Base-by-base conservation (phyloP, 768 basidiomycete genomes). In the Russula lepida region DNA sequence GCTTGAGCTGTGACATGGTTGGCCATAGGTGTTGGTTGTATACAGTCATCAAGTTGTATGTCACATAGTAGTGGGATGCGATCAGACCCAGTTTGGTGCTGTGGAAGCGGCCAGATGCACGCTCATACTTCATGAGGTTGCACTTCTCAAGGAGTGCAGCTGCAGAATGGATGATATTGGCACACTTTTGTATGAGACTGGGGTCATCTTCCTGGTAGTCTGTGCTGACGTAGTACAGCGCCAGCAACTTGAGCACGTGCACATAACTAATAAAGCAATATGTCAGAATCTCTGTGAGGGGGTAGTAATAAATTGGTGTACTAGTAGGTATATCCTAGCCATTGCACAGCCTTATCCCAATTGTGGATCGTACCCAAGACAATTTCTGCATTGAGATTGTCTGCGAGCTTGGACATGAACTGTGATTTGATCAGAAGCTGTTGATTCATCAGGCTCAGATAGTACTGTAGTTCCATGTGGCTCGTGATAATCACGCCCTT, bases 401-500 rank as follows among this genome's bases (percentile, higher is more conserved):
- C 97, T 28, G 92, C 90, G 65, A 99, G 77, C 71, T 89, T 93
- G 37, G 84, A 78, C 30, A 99, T 91, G 64, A 95, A 92, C 74
- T 98, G 97, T 17, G 84, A 86, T 75, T 99, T 95, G 70, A 99
- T 99, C 0, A 95, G 97, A 15, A 99, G 80, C 71, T 98, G 97
- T 74, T 97, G 94, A 69, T 98, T 98, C 78, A 97, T 76, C 74
- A 98, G 77, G 68, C 88, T 91, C 27, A 98, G 79, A 70, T 98
- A 99, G 72, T 98, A 99, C 73, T 98, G 97, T 44, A 99, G 79
- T 72, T 99, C 97, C 2, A 88, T 83, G 69, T 98, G 95, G 71
- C 95, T 98, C 44, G 97, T 99, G 74, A 98, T 98, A 73, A 99
- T 97, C 69, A 97, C 89, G 49, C 97, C 97, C 74, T 98, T 95